These are phyloP conservation scores for Chrysopogon serrulatus DNA, from an alignment of 176 grass and related monocot genomes.

Conservation along the genomic window DNA sequence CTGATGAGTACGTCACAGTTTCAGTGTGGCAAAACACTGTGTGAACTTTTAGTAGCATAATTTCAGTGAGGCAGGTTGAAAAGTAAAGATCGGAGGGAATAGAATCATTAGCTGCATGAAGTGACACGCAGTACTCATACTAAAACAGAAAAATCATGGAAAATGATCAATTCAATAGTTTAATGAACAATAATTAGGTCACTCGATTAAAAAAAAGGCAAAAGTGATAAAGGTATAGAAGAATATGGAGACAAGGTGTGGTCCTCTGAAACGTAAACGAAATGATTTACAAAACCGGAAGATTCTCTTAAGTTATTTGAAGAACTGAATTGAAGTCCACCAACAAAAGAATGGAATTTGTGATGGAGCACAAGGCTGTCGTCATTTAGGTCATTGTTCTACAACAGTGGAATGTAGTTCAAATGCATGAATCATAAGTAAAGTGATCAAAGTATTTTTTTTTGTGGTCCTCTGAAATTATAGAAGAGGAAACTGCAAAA, in stretches of 20 bases:
- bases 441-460: neutral
- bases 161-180: neutral
- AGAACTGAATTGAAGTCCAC: neutral
- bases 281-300: conserved; percentile 10
- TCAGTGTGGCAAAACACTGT: neutral
- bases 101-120: neutral
- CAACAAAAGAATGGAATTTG: neutral
- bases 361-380: neutral
- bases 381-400: neutral
- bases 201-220: neutral
- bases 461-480: neutral
- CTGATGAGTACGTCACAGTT: neutral
- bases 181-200: neutral
- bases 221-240: neutral
- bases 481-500: neutral
- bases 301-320: neutral
- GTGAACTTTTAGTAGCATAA: neutral
- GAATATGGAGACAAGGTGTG: neutral
- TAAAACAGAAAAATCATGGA: neutral
- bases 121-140: neutral
- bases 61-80: neutral
- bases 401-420: neutral
- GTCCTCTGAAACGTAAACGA: neutral
- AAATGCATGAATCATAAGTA: neutral
- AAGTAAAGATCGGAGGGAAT: neutral